phyloP scores from a whole-genome alignment of 371 early-diverging fungal genomes.

The Circinella minor region DNA sequence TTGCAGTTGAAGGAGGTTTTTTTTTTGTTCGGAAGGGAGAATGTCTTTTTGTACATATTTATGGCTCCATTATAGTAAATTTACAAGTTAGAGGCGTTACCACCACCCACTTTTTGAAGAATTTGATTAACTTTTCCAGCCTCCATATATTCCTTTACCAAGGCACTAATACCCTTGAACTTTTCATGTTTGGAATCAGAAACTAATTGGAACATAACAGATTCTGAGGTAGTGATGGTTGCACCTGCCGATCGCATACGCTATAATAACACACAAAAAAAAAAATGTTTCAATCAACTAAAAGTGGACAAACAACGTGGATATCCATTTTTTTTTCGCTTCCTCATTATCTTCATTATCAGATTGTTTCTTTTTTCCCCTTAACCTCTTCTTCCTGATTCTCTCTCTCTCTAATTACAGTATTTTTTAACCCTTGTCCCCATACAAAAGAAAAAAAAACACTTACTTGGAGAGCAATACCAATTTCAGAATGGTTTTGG shows the following conservation, averaged over 20 bases:
- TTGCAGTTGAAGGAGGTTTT: too few relatives aligned
- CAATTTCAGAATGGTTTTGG: slow-evolving; percentile 82
- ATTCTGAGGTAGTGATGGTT: slow-evolving; percentile 85
- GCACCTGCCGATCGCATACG: slow-evolving; percentile 81
- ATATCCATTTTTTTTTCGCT: background rate
- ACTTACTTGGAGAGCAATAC: slow-evolving; percentile 82
- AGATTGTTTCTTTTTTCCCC: background rate
- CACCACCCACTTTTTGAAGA: slow-evolving; percentile 42
- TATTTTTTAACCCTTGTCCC: background rate
- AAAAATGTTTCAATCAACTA: background rate
- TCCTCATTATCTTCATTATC: too few relatives aligned
- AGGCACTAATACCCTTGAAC: slow-evolving; percentile 77
- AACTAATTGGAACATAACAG: slow-evolving; percentile 90
- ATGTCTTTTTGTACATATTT: too few relatives aligned
- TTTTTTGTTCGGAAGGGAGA: too few relatives aligned
- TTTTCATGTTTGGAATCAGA: slow-evolving; percentile 77
- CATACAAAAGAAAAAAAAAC: too few relatives aligned
- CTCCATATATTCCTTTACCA: slow-evolving; percentile 84
- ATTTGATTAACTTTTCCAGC: slow-evolving; percentile 68
- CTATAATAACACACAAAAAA: slow-evolving; percentile 34
- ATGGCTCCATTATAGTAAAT: background rate
- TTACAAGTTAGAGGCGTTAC: slow-evolving; percentile 29
- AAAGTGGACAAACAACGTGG: slow-evolving; percentile 3
- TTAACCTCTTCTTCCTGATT: background rate
- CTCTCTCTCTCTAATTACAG: too few relatives aligned